A percentile compares a stretch with the other conserved stretches of the same genome.
These are phyloP conservation scores for Podaxis mareebaensis DNA, from an alignment of 768 basidiomycete species.

Conservation along the genomic window DNA sequence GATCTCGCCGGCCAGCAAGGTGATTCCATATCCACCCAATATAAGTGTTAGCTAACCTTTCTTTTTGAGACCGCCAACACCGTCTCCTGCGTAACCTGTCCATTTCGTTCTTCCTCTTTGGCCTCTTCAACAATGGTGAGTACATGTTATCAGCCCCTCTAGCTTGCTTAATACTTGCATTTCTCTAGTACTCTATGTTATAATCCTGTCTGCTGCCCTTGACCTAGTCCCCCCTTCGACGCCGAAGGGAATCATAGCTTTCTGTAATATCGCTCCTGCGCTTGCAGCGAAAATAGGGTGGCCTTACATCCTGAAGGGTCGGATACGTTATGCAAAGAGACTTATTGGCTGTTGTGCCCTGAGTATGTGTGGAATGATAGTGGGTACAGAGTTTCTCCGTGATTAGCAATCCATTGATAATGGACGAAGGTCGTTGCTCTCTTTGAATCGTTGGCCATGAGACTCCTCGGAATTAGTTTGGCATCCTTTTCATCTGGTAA, in stretches of 20 bases:
- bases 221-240: conserved; percentile 91
- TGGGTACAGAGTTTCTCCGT: conserved; percentile 38
- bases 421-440: conserved; percentile 68
- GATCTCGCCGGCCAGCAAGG: background rate
- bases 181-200: conserved; percentile 82
- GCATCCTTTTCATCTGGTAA: conserved; percentile 86
- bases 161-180: conserved; percentile 1
- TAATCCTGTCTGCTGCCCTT: conserved; percentile 93
- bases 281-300: conserved; percentile 87
- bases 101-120: conserved; percentile 86
- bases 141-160: conserved; percentile 8
- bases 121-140: conserved; percentile 88
- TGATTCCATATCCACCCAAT: background rate
- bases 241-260: conserved; percentile 92
- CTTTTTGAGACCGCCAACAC: conserved; percentile 27
- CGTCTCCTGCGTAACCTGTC: conserved; percentile 40
- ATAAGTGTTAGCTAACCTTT: background rate
- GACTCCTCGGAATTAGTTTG: conserved; percentile 75
- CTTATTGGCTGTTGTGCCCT: conserved; percentile 73
- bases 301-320: conserved; percentile 87
- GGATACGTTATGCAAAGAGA: conserved; percentile 77
- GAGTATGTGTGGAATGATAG: conserved; percentile 86
- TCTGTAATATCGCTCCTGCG: conserved; percentile 93
- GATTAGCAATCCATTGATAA: background rate
- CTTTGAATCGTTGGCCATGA: conserved; percentile 62